phyloP scores from a whole-genome alignment of 1,284 basidiomycete species.

The Agroathelia rolfsii region DNA sequence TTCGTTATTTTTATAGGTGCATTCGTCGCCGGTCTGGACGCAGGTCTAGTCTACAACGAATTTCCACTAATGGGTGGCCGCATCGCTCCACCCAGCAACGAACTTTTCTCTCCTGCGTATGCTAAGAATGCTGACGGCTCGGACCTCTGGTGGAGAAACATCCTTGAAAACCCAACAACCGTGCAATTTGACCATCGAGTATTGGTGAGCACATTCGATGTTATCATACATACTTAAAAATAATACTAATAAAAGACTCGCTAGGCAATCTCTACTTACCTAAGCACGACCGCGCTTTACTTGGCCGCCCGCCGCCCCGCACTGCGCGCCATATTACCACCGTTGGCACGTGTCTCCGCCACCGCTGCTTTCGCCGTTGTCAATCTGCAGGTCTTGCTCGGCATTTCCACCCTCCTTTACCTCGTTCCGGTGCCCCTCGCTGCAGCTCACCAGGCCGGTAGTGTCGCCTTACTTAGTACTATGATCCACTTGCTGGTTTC shows the following conservation, averaged over 20 bases:
- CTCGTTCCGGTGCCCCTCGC: slow-evolving; percentile 91
- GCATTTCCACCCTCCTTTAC: slow-evolving; percentile 88
- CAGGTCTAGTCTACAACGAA: slow-evolving; percentile 94
- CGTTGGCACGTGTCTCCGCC: slow-evolving; percentile 50
- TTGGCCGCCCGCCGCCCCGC: slow-evolving; percentile 41
- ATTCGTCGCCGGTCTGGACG: slow-evolving; percentile 96
- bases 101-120: slow-evolving; percentile 77
- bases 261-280: slow-evolving; percentile 78
- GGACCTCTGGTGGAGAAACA: slow-evolving; percentile 85
- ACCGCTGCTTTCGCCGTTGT: slow-evolving; percentile 73
- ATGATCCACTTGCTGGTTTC: slow-evolving; percentile 72
- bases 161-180: slow-evolving; percentile 95
- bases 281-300: slow-evolving; percentile 59
- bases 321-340: slow-evolving; percentile 57
- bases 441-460: slow-evolving; percentile 91
- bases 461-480: slow-evolving; percentile 80
- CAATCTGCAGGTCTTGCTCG: slow-evolving; percentile 81
- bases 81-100: slow-evolving; percentile 73
- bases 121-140: slow-evolving; percentile 56
- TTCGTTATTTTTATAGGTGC: slow-evolving; percentile 53
- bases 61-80: slow-evolving; percentile 95
- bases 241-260: slow-evolving; percentile 4
- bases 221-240: background rate
- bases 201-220: slow-evolving; percentile 46
- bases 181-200: slow-evolving; percentile 96